phyloP scores from a whole-genome alignment of 352 stramenopile species.

The Phytophthora melonis region DNA sequence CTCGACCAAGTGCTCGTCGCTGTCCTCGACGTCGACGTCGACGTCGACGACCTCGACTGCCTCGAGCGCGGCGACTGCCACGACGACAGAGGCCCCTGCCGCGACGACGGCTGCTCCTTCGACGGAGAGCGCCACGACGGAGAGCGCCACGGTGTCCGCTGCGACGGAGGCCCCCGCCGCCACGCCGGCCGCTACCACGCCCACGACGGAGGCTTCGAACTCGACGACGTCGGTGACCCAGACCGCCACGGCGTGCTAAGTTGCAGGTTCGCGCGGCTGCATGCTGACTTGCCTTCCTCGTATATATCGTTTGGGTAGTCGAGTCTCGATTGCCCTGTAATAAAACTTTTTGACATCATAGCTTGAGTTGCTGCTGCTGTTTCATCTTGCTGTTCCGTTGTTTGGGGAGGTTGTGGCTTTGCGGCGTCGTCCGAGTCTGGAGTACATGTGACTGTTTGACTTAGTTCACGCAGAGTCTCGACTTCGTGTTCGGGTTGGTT shows the following conservation, averaged over 20 bases:
- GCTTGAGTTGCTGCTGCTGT: no score
- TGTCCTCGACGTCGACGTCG: constrained; percentile 10
- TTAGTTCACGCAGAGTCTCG: no score
- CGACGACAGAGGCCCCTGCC: background rate
- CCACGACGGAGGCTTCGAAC: constrained; percentile 5
- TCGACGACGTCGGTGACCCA: constrained; percentile 3
- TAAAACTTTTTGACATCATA: background rate
- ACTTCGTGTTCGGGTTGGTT: no score
- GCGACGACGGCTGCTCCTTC: no score
- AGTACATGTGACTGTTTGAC: no score
- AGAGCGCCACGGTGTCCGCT: no score
- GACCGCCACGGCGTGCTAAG: background rate
- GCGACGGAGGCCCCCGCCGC: no score
- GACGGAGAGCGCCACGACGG: no score
- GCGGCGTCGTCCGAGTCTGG: no score
- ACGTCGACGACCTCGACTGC: constrained; percentile 5
- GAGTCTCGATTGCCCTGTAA: background rate
- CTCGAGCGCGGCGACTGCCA: background rate
- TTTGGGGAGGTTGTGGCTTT: no score
- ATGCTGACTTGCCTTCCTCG: background rate
- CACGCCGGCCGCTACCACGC: constrained; percentile 4
- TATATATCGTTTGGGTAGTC: background rate
- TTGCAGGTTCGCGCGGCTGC: background rate
- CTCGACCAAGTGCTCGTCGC: constrained; percentile 10
- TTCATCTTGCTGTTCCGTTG: no score